Percentiles rank a stretch among this genome's conserved stretches.
These are phyloP conservation scores for Pythium aristosporum DNA, from an alignment of 352 stramenopile genomes.

Conservation along the genomic window DNA sequence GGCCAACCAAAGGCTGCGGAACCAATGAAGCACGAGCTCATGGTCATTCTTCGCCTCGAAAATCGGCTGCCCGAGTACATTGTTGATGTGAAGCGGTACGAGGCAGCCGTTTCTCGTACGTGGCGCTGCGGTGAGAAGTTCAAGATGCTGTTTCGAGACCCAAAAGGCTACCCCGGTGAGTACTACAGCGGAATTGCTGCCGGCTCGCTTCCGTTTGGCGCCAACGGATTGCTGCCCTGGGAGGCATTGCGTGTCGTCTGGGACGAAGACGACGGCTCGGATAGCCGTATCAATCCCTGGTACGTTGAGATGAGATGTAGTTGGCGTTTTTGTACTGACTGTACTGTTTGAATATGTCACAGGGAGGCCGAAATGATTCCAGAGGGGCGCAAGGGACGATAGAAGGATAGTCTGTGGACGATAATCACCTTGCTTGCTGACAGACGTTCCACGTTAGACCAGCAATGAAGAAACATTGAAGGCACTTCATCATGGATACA, in stretches of 20 bases:
- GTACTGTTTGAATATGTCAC: background rate
- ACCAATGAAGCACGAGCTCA: slow-evolving; percentile 24
- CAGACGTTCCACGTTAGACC: background rate
- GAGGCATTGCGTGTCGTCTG: slow-evolving; percentile 78
- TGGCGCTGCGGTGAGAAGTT: slow-evolving; percentile 74
- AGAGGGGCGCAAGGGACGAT: slow-evolving; percentile 23
- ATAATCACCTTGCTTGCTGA: background rate
- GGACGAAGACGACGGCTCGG: slow-evolving; percentile 83
- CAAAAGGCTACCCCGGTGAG: slow-evolving; percentile 61
- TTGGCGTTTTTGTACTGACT: background rate
- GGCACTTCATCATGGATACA: background rate
- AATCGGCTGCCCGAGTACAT: slow-evolving; percentile 77
- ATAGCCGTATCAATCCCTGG: slow-evolving; percentile 85
- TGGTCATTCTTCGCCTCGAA: slow-evolving; percentile 76
- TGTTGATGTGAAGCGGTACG: slow-evolving; percentile 70
- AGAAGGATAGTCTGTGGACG: background rate
- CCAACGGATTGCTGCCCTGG: slow-evolving; percentile 71
- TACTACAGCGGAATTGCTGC: slow-evolving; percentile 71
- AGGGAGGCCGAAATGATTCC: slow-evolving; percentile 26
- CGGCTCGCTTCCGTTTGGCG: slow-evolving; percentile 59
- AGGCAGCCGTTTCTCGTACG: slow-evolving; percentile 45
- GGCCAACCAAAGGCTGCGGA: background rate
- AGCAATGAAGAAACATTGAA: background rate
- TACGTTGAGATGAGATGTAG: slow-evolving; percentile 33
- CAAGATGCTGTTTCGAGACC: slow-evolving; percentile 75